phyloP scores from a whole-genome alignment of 192 early-diverging fungal species.

The Backusella sp. region DNA sequence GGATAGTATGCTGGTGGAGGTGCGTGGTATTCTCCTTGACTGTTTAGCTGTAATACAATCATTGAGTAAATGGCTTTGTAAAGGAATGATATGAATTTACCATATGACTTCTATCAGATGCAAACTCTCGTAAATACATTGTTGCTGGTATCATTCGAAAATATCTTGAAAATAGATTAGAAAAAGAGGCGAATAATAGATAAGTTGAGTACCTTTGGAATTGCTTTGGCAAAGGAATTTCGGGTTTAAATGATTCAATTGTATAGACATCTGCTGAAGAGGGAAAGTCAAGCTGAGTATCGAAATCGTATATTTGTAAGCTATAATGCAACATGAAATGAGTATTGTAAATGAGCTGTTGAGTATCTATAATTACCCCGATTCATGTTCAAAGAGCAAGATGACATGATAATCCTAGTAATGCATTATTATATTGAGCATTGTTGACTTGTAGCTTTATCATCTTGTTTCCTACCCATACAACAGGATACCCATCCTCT shows the following conservation, averaged over 20 bases:
- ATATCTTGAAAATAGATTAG: background rate
- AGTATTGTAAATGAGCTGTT: too few relatives aligned
- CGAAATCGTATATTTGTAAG: constrained; percentile 21
- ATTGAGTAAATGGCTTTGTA: background rate
- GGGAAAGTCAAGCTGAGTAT: constrained; percentile 17
- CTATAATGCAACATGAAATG: background rate
- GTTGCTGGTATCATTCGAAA: constrained; percentile 20
- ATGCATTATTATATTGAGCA: background rate
- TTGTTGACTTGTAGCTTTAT: background rate
- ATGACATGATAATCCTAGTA: constrained; percentile 31
- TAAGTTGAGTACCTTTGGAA: constrained; percentile 17
- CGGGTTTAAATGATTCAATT: constrained; percentile 12
- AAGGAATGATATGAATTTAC: background rate
- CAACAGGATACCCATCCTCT: background rate
- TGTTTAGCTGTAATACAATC: background rate
- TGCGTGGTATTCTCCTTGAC: constrained; percentile 14
- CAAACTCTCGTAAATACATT: constrained; percentile 15
- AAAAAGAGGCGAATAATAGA: background rate
- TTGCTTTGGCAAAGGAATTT: background rate
- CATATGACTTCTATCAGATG: constrained; percentile 30
- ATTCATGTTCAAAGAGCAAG: background rate
- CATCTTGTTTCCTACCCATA: constrained; percentile 12
- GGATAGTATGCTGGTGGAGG: constrained; percentile 10
- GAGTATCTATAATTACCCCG: background rate
- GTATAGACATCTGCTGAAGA: constrained; percentile 3